phyloP scores from a whole-genome alignment of 495 filamentous ascomycete genomes.

The Chaetomium cochliodes region DNA sequence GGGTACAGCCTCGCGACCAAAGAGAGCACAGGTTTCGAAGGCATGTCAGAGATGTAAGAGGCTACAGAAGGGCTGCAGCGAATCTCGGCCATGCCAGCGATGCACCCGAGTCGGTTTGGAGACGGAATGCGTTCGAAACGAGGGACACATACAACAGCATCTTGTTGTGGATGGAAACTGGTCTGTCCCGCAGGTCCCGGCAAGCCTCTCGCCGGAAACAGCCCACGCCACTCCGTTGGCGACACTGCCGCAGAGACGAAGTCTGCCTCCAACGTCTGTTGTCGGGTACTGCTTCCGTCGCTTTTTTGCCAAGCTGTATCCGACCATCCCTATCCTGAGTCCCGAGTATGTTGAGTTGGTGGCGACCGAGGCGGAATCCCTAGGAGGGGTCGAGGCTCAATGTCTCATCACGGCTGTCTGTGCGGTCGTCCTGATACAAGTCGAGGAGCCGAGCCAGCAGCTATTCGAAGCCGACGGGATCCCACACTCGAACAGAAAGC shows the following conservation, averaged over 20 bases:
- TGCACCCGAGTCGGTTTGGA: constrained; percentile 32
- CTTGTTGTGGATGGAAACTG: background rate
- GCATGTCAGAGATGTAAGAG: constrained; percentile 36
- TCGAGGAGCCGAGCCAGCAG: constrained; percentile 30
- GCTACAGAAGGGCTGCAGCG: constrained; percentile 36
- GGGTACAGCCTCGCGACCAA: background rate
- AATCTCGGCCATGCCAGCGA: constrained; percentile 34
- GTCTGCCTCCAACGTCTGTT: constrained; percentile 24
- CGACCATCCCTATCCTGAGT: constrained; percentile 44
- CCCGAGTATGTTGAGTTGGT: constrained; percentile 33
- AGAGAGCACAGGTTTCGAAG: constrained; percentile 31
- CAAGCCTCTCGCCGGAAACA: constrained; percentile 6
- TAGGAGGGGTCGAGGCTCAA: constrained; percentile 33
- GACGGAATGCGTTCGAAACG: constrained; percentile 24
- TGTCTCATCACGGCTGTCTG: constrained; percentile 39
- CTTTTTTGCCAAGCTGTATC: constrained; percentile 44
- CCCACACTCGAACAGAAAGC: background rate
- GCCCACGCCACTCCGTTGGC: background rate
- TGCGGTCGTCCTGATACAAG: constrained; percentile 39
- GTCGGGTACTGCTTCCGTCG: constrained; percentile 38
- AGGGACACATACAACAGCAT: background rate
- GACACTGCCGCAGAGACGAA: background rate
- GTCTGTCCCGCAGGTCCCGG: constrained; percentile 8
- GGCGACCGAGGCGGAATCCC: constrained; percentile 23
- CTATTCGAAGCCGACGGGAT: constrained; percentile 9